These are phyloP conservation scores for Penicillium aurantiogriseum DNA, from an alignment of 2,329 filamentous ascomycete species.

Conservation along the genomic window DNA sequence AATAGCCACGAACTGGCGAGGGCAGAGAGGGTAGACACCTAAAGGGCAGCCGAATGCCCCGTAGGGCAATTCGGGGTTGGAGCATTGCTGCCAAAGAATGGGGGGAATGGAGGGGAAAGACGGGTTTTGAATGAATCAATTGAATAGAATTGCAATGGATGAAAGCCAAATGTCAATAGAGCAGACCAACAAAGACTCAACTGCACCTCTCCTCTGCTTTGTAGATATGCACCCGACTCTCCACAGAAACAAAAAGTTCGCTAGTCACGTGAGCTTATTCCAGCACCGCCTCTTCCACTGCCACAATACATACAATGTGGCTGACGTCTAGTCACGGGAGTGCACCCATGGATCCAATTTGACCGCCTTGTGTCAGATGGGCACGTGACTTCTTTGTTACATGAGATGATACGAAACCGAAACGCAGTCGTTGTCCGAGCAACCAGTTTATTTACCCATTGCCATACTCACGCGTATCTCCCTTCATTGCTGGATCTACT, in stretches of 20 bases:
- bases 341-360: neutral
- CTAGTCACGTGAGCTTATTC: constrained; percentile 12
- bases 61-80: constrained; percentile 62
- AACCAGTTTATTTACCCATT: constrained; percentile 28
- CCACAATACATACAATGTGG: neutral
- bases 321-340: neutral
- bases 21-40: constrained; percentile 45
- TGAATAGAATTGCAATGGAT: neutral
- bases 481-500: constrained; percentile 28
- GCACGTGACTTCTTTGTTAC: constrained; percentile 3
- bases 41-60: constrained; percentile 50
- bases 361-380: neutral
- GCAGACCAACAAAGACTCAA: constrained; percentile 1
- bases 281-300: constrained; percentile 7
- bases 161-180: constrained; percentile 5
- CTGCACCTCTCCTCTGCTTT: constrained; percentile 5
- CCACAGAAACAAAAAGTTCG: constrained; percentile 24
- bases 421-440: constrained; percentile 51
- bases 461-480: constrained; percentile 21
- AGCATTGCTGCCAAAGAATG: constrained; percentile 52
- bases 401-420: constrained; percentile 1
- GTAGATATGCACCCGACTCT: constrained; percentile 2
- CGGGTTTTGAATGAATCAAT: neutral
- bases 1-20: constrained; percentile 52
- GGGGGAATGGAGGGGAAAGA: neutral